A percentile compares a stretch with the other conserved stretches of the same genome.
Conservation (phyloP, 2,329 filamentous ascomycete species). For the Fusarium sterilihyphosum region DNA sequence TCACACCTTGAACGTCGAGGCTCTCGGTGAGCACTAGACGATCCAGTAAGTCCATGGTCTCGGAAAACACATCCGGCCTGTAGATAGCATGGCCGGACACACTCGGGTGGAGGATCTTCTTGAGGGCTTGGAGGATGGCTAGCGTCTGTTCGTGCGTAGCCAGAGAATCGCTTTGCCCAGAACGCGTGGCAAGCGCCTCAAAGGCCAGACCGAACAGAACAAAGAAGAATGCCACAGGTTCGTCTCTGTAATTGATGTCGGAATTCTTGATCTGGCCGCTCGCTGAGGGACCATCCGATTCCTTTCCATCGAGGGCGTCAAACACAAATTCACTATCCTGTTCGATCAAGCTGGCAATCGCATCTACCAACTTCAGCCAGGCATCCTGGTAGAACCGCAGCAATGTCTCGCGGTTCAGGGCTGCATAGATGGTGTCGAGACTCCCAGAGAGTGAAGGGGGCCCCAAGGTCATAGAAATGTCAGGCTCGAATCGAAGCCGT, state of each 20-base stretch:
- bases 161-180: constrained; percentile 60
- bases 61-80: constrained; percentile 92
- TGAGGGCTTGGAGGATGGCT: constrained; percentile 88
- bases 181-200: constrained; percentile 88
- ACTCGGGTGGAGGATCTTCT: constrained; percentile 93
- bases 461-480: constrained; percentile 91
- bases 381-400: constrained; percentile 96
- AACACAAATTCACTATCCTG: constrained; percentile 99
- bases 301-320: constrained; percentile 91
- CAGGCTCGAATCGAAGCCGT: constrained; percentile 91
- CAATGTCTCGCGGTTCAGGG: constrained; percentile 91
- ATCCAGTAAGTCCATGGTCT: constrained; percentile 96
- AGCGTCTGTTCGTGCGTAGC: constrained; percentile 82
- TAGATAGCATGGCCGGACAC: constrained; percentile 98
- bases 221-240: constrained; percentile 98
- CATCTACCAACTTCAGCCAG: constrained; percentile 96
- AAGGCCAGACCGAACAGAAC: constrained; percentile 97
- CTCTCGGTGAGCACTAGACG: constrained; percentile 92
- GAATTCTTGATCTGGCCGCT: constrained; percentile 69
- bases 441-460: constrained; percentile 84
- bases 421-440: constrained; percentile 93
- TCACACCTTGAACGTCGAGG: constrained; percentile 86
- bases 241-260: constrained; percentile 97
- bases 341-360: constrained; percentile 95
- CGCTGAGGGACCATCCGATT: constrained; percentile 57